Base-by-base conservation (phyloP, 108 stramenopile genomes). In the Conticribra weissflogii region DNA sequence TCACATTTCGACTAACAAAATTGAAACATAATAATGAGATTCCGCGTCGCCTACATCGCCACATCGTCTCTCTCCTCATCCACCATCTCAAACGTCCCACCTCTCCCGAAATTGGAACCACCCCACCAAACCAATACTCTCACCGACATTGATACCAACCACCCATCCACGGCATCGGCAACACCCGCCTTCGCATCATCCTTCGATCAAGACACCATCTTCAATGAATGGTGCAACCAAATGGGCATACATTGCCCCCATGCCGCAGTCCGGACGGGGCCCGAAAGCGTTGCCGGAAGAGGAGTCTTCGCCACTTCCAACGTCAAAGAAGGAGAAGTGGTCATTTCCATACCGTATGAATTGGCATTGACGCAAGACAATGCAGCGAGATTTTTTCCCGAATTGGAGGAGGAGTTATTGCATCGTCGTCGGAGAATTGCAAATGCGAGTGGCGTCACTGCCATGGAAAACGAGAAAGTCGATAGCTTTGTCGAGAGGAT, bases 221-320 rank as follows among this genome's bases (percentile, higher is more conserved):
- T 76, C 25, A 66, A 79, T 62, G 68, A 69, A 12, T 83, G 83
- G 83, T 83, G 78, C 53, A 27, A 54, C n/a, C 50, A 63, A 0
- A 45, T 66, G 29, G 74, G 74, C 36, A 83, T 83, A 22, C 23
- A 46, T 24, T 79, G 71, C 18, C 72, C 80, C 5, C 33, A 54
- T 17, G 81, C 68, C 12, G 53, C 63, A 59, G 66, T 85, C 52
- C 49, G 65, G 31, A 81, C 81, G 34, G 73, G 76, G n/a, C 51
- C 74, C n/a, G n/a, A 56, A 25, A 78, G 76, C 48, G 83, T 85
- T 56, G 80, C 81, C 0, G 83, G 83, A 30, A 68, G 83, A 28
- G 83, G 83, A 14, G 77, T 81, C 9, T 85, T 85, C 55, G 78
- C 70, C 29, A 78, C 66, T 16, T 34, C 59, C 22, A 47, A 73